Evolutionary conservation across 495 filamentous ascomycete species (phyloP).

Genomic region (Paragyromitra xinjiangensis): DNA sequence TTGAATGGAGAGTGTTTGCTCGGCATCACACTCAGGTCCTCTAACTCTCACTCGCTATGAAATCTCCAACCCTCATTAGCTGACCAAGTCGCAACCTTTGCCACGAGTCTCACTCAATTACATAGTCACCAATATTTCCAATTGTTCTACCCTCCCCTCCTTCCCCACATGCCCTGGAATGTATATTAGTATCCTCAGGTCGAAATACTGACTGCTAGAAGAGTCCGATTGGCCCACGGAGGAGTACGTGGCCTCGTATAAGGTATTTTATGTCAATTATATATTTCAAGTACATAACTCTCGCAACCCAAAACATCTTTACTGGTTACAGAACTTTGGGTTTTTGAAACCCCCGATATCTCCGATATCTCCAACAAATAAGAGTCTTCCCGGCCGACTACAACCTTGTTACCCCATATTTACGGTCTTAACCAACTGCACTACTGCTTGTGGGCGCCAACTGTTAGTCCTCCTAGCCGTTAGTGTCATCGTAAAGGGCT

Average conservation of each 20-base stretch:
- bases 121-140: not conserved
- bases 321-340: not conserved
- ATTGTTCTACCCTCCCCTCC: not conserved
- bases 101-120: not conserved
- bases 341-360: not conserved
- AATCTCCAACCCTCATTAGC: not conserved
- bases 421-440: not conserved
- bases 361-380: not conserved
- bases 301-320: not conserved
- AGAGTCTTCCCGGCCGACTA: not conserved
- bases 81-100: not conserved
- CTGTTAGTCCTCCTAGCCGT: not conserved
- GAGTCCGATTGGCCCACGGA: no score
- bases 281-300: not conserved
- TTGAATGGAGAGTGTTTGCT: not conserved
- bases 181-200: not conserved
- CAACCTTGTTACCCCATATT: not conserved
- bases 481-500: conserved; percentile 3
- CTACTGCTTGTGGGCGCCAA: not conserved
- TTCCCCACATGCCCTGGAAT: not conserved
- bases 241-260: no score
- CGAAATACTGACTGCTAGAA: not conserved
- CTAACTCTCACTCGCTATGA: not conserved
- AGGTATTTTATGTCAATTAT: not conserved
- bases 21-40: not conserved